Evolutionary conservation across 106 monocot species (phyloP), one percentile per base, ranked within the genome.

Genomic region (Phalaenopsis aphrodite): DNA sequence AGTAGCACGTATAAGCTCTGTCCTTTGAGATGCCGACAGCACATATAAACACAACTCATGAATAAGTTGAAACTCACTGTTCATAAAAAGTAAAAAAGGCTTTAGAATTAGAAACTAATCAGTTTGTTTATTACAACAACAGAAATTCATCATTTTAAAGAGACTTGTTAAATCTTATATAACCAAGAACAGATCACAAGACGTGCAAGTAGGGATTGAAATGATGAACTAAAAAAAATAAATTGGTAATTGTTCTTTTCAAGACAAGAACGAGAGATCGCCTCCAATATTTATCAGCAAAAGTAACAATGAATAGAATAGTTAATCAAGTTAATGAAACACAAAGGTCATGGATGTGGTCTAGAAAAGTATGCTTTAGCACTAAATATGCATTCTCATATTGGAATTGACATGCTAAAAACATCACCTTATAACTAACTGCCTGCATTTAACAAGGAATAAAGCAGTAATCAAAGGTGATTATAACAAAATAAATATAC

Each of bases 61-160:
- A 85, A 99, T 95, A 64, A 99, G 92, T 71, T 95, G 99, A 84
- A 99, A 99, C 80, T 99, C 99, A 75, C 95, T 99, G 99, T 84
- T 75, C 17, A 73, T 8, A 76, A 84, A 71, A 37, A 56, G 85
- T 75, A 23, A 19, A 15, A 69, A 56, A 64, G 23, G 15, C 56
- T 73, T 41, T 17, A 24, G 57, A 30, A 74, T 19, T 19, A 8
- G 8, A 74, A 42, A n/a, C 45, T 30, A 66, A 66, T 75, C 12
- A 75, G 45, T 46, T 14, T 8, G 72, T 41, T 14, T 41, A 41
- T 39, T n/a, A 72, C 15, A 72, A 16, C 71, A 39, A 5, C 71
- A 10, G 39, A 2, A 72, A 39, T 14, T 39, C 1, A 0, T 66
- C 66, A 7, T 66, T 30, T 66, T 30, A 3, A 66, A 23, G 24